Conservation (phyloP, 768 basidiomycete genomes). For the Trametes elegans region DNA sequence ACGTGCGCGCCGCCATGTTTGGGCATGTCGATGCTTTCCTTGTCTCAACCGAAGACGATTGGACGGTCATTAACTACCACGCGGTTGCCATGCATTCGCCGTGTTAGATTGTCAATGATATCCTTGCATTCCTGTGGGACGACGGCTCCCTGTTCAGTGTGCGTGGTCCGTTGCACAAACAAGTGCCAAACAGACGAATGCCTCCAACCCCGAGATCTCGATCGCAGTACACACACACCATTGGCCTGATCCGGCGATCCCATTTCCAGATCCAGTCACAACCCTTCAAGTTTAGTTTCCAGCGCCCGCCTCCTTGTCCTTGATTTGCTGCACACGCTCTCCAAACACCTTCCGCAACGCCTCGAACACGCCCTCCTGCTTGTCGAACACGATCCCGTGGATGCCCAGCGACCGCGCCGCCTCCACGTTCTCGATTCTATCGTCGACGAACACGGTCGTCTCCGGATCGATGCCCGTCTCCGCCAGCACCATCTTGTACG, state of each 20-base stretch:
- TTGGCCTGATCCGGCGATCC: not conserved
- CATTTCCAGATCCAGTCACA: not conserved
- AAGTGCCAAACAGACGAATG: no score
- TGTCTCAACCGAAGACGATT: not conserved
- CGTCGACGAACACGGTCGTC: constrained; percentile 54
- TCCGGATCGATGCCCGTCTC: constrained; percentile 44
- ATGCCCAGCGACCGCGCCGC: constrained; percentile 56
- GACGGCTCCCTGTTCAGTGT: no score
- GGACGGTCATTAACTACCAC: not conserved
- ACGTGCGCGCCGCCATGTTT: constrained; percentile 3
- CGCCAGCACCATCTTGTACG: constrained; percentile 50
- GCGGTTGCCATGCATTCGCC: no score
- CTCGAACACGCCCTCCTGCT: constrained; percentile 39
- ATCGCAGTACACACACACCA: no score
- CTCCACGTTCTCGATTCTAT: constrained; percentile 58
- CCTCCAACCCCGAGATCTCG: no score
- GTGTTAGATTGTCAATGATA: no score
- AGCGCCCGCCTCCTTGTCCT: not conserved
- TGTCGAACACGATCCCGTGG: constrained; percentile 47
- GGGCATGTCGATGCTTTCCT: not conserved
- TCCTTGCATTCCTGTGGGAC: no score
- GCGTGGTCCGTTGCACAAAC: no score
- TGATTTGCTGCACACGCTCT: constrained; percentile 34
- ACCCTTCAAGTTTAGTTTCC: no score
- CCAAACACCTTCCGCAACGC: constrained; percentile 46